Evolutionary conservation across 2,329 filamentous ascomycete species (phyloP).

Genomic region (Amauroascus verrucosus): DNA sequence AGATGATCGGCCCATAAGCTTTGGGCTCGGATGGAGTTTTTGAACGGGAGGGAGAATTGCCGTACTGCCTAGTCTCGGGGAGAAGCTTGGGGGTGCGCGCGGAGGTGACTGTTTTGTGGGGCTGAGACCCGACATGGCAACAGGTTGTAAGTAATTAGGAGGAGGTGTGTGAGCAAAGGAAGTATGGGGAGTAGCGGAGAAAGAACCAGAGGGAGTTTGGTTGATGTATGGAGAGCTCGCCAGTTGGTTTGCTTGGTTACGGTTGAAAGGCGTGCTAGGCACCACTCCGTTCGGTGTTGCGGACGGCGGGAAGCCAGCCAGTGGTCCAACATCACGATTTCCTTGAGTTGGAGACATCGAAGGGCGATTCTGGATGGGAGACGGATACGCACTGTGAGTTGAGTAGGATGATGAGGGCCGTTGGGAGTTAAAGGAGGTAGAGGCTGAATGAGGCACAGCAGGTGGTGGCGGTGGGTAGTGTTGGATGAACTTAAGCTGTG

Average conservation of each 20-base stretch:
- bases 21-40: constrained; percentile 35
- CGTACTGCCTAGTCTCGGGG: constrained; percentile 16
- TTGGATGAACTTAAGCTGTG: constrained; percentile 11
- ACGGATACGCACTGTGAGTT: constrained; percentile 25
- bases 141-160: constrained; percentile 25
- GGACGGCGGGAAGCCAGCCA: constrained; percentile 34
- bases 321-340: constrained; percentile 39
- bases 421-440: constrained; percentile 23
- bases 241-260: constrained; percentile 6
- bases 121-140: constrained; percentile 36
- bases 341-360: constrained; percentile 43
- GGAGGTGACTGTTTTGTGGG: constrained; percentile 38
- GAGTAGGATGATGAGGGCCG: constrained; percentile 37
- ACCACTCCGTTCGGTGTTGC: constrained; percentile 23
- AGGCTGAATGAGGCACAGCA: background rate
- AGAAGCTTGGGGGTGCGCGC: constrained; percentile 14
- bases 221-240: constrained; percentile 17
- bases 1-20: constrained; percentile 36
- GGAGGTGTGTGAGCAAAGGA: constrained; percentile 22
- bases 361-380: constrained; percentile 37
- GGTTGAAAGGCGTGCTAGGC: constrained; percentile 24
- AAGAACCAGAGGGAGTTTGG: constrained; percentile 28
- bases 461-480: constrained; percentile 11
- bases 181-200: constrained; percentile 27
- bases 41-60: constrained; percentile 34